Evolutionary conservation across 116 monocot species (phyloP).

Genomic region (Zostera marina): DNA sequence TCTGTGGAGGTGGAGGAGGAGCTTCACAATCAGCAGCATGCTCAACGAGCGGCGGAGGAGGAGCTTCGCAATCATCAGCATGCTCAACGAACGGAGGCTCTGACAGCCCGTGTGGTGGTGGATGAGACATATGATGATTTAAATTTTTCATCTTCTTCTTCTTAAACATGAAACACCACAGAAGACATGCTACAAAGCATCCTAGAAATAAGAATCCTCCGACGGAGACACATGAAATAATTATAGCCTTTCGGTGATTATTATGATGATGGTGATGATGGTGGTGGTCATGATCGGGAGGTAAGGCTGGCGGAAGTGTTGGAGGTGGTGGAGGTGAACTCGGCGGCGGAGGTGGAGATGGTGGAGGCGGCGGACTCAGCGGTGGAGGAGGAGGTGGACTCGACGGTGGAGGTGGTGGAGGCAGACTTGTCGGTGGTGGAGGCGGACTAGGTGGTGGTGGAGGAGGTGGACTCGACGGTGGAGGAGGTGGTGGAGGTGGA

Average conservation of each 20-base stretch:
- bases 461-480: not conserved
- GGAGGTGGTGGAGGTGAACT: not conserved
- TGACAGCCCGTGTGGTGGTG: not conserved
- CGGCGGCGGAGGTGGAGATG: not conserved
- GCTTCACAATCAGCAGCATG: no score
- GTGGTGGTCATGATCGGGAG: not conserved
- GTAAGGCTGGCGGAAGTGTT: not conserved
- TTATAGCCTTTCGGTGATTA: slow-evolving; percentile 1
- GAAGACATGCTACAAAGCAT: not conserved
- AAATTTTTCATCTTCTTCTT: slow-evolving; percentile 2
- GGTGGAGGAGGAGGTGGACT: not conserved
- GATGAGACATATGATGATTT: not conserved
- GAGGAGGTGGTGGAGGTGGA: not conserved
- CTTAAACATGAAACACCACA: not conserved
- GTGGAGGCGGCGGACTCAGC: not conserved
- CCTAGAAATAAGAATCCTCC: slow-evolving; percentile 1
- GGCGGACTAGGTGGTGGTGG: not conserved
- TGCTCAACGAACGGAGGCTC: no score
- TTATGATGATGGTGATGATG: not conserved
- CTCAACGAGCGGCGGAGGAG: no score
- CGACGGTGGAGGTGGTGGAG: not conserved
- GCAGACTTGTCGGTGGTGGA: not conserved
- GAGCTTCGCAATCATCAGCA: no score
- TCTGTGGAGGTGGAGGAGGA: no score
- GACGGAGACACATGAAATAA: slow-evolving; percentile 2